Conservation (phyloP, 2,329 filamentous ascomycete genomes). For the Fusarium ramigenum region DNA sequence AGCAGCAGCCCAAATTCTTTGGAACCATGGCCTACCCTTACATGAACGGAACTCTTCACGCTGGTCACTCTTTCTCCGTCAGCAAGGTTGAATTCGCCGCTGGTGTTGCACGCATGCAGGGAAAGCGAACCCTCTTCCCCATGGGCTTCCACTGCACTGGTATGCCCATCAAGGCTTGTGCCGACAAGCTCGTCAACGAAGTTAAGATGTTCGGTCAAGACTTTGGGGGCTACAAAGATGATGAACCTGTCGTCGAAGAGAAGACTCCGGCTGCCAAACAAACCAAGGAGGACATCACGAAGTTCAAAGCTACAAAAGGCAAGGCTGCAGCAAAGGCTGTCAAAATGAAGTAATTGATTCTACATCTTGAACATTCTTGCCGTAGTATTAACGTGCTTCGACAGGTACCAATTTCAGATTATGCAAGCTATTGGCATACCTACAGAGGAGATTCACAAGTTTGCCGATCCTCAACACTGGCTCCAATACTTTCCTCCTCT, state of each 20-base stretch:
- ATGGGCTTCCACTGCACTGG: slow-evolving; percentile 93
- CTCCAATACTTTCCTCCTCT: slow-evolving; percentile 80
- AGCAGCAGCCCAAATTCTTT: slow-evolving; percentile 90
- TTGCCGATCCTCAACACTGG: slow-evolving; percentile 92
- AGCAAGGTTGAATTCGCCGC: slow-evolving; percentile 93
- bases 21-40: slow-evolving; percentile 68
- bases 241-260: slow-evolving; percentile 62
- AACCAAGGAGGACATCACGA: slow-evolving; percentile 83
- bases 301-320: slow-evolving; percentile 92
- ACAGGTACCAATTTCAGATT: slow-evolving; percentile 86
- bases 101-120: slow-evolving; percentile 89
- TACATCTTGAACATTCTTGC: no score
- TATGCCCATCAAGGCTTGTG: slow-evolving; percentile 97
- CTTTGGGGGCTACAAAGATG: slow-evolving; percentile 80
- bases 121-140: slow-evolving; percentile 86
- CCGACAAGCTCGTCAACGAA: slow-evolving; percentile 93
- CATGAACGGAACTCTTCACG: slow-evolving; percentile 90
- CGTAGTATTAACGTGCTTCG: no score
- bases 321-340: slow-evolving; percentile 91
- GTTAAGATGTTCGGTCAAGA: slow-evolving; percentile 87
- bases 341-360: slow-evolving; percentile 72
- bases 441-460: slow-evolving; percentile 87
- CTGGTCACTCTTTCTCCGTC: slow-evolving; percentile 90
- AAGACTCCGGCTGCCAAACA: slow-evolving; percentile 68
- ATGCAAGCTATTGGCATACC: slow-evolving; percentile 93